phyloP scores from a whole-genome alignment of 345 rosid species.

The Aquilaria sinensis region DNA sequence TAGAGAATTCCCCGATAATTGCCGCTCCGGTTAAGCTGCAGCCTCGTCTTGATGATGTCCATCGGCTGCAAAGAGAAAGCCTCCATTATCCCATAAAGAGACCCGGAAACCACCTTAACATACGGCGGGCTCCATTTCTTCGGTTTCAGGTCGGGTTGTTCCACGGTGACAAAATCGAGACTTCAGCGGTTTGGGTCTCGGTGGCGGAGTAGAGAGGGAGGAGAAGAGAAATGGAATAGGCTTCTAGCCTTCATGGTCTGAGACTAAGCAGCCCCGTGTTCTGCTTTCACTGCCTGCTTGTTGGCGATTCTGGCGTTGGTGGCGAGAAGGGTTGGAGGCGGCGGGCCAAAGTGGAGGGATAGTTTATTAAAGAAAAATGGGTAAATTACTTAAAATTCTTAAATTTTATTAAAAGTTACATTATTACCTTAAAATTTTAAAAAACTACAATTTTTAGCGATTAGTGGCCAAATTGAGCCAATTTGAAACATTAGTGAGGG shows the following conservation, averaged over 20 bases:
- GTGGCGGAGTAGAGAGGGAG: background rate
- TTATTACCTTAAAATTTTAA: too few relatives aligned
- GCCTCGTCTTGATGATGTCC: constrained; percentile 87
- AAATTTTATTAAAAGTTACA: too few relatives aligned
- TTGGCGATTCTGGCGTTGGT: too few relatives aligned
- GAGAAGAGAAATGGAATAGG: constrained; percentile 3
- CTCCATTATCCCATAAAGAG: constrained; percentile 80
- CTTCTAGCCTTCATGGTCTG: background rate
- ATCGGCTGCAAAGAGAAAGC: constrained; percentile 90
- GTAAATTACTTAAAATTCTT: too few relatives aligned
- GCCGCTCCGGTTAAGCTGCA: constrained; percentile 73
- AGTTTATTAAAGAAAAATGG: too few relatives aligned
- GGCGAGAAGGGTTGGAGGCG: too few relatives aligned
- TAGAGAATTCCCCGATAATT: constrained; percentile 70
- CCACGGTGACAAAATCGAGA: background rate
- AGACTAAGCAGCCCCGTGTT: too few relatives aligned
- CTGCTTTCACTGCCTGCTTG: too few relatives aligned
- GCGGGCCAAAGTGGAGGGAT: too few relatives aligned
- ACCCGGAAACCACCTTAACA: constrained; percentile 89
- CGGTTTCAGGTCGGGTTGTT: constrained; percentile 5
- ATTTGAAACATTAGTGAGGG: too few relatives aligned
- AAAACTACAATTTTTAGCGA: too few relatives aligned
- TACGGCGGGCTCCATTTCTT: constrained; percentile 56
- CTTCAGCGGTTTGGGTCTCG: background rate
- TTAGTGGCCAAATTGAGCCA: too few relatives aligned